Percentiles rank a stretch among this genome's conserved stretches.
These are phyloP conservation scores for Pseudohyphozyma bogoriensis DNA, from an alignment of 768 basidiomycete genomes.

Conservation along the genomic window DNA sequence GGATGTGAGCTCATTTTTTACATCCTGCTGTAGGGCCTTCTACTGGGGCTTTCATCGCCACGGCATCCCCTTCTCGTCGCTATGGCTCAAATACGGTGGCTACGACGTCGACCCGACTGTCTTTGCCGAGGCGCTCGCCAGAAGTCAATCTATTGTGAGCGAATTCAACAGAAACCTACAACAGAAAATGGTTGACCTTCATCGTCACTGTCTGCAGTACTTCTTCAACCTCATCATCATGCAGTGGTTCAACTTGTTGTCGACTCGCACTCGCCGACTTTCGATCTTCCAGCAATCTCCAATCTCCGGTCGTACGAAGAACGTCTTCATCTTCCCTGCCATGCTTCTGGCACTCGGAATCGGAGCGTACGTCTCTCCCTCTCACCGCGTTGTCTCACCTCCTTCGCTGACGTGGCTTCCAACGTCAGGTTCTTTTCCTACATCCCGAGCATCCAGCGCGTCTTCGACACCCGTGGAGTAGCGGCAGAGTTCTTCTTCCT, in stretches of 20 bases:
- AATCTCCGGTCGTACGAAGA: constrained; percentile 33
- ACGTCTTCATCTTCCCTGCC: constrained; percentile 45
- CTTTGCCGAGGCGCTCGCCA: constrained; percentile 36
- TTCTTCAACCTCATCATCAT: constrained; percentile 46
- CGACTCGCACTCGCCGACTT: constrained; percentile 49
- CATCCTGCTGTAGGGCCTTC: constrained; percentile 37
- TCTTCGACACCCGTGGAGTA: constrained; percentile 48
- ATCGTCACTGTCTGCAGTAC: not conserved
- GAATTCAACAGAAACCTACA: no score
- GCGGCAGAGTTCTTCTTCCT: constrained; percentile 47
- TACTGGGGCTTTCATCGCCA: constrained; percentile 17
- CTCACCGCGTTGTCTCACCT: not conserved
- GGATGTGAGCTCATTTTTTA: no score
- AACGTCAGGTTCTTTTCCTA: constrained; percentile 38
- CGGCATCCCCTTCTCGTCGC: constrained; percentile 45
- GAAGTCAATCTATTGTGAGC: constrained; percentile 51
- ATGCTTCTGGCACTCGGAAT: constrained; percentile 44
- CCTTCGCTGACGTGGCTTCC: constrained; percentile 39
- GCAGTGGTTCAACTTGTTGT: constrained; percentile 55
- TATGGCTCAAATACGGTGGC: constrained; percentile 46
- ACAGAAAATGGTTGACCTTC: constrained; percentile 35
- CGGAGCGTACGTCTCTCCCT: constrained; percentile 40
- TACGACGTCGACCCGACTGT: constrained; percentile 40
- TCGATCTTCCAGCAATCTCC: constrained; percentile 53
- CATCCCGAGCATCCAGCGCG: constrained; percentile 39